These are phyloP conservation scores for Peziza echinospora DNA, from an alignment of 495 filamentous ascomycete genomes.

Conservation along the genomic window DNA sequence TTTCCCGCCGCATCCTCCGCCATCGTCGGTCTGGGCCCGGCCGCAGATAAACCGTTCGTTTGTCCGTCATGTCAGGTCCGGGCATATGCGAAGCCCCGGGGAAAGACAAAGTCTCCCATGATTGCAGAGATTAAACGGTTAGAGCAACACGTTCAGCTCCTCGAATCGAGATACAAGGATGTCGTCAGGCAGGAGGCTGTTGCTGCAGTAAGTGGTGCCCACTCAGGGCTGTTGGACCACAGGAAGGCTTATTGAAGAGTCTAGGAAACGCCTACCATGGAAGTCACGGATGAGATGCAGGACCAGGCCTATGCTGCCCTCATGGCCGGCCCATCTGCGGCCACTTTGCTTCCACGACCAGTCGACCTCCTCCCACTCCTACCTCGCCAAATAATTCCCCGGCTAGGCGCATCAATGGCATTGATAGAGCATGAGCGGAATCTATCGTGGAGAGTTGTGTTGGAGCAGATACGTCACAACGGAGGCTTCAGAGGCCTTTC, in stretches of 20 bases:
- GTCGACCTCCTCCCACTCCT: slow-evolving; percentile 5
- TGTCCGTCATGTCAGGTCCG: slow-evolving; percentile 13
- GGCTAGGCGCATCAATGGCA: slow-evolving; percentile 4
- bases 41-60: slow-evolving; percentile 5
- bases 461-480: slow-evolving; percentile 7
- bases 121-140: slow-evolving; percentile 7
- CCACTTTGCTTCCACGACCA: slow-evolving; percentile 13
- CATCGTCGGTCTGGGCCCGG: neutral
- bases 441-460: slow-evolving; percentile 6
- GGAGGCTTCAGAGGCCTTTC: slow-evolving; percentile 11
- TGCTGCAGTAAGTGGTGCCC: neutral
- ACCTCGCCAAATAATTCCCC: slow-evolving; percentile 2
- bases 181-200: slow-evolving; percentile 8
- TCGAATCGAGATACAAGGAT: slow-evolving; percentile 14
- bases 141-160: slow-evolving; percentile 17
- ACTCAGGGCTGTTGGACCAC: neutral
- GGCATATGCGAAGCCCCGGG: slow-evolving; percentile 5
- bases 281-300: slow-evolving; percentile 15
- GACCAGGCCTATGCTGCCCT: slow-evolving; percentile 15
- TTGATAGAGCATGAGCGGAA: slow-evolving; percentile 2
- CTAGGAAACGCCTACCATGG: slow-evolving; percentile 11
- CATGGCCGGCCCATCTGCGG: slow-evolving; percentile 9
- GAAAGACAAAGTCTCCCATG: slow-evolving; percentile 7
- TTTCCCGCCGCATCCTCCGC: slow-evolving; percentile 1
- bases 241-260: neutral